These are phyloP conservation scores for Lactarius evosmus DNA, from an alignment of 768 basidiomycete genomes.

Conservation along the genomic window DNA sequence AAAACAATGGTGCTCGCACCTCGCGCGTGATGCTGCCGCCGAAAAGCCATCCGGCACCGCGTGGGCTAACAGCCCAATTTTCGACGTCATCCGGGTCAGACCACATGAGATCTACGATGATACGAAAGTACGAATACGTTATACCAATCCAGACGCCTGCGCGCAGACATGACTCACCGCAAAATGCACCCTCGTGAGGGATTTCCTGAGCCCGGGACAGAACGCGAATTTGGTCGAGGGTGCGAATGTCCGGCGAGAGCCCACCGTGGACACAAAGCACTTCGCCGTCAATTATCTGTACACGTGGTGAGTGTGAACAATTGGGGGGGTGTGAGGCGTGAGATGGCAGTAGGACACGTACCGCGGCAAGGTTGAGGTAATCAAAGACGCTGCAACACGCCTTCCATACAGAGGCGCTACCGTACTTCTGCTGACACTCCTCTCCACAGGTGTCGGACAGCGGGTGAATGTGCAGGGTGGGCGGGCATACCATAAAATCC, in stretches of 20 bases:
- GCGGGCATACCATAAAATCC: constrained; percentile 85
- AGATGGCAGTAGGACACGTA: constrained; percentile 38
- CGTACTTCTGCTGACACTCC: constrained; percentile 98
- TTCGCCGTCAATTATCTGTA: constrained; percentile 91
- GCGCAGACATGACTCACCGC: constrained; percentile 48
- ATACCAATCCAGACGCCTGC: background rate
- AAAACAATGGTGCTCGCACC: constrained; percentile 40
- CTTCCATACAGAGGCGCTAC: constrained; percentile 93
- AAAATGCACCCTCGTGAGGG: constrained; percentile 98
- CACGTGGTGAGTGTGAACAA: background rate
- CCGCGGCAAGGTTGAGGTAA: constrained; percentile 90
- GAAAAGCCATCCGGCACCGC: constrained; percentile 95
- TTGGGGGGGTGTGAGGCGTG: background rate
- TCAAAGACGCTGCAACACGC: constrained; percentile 97
- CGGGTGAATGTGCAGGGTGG: background rate
- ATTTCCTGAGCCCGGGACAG: constrained; percentile 95
- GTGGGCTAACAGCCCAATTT: constrained; percentile 94
- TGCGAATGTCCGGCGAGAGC: constrained; percentile 92
- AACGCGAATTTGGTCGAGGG: constrained; percentile 91
- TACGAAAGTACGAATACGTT: background rate
- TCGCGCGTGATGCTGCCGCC: constrained; percentile 83
- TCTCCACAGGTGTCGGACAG: constrained; percentile 44
- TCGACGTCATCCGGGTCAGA: constrained; percentile 94
- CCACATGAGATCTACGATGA: constrained; percentile 86
- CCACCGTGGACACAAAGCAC: constrained; percentile 95